Evolutionary conservation across 228 moss, liverwort and hornwort species (phyloP).

Genomic region (Sphagnum fallax): DNA sequence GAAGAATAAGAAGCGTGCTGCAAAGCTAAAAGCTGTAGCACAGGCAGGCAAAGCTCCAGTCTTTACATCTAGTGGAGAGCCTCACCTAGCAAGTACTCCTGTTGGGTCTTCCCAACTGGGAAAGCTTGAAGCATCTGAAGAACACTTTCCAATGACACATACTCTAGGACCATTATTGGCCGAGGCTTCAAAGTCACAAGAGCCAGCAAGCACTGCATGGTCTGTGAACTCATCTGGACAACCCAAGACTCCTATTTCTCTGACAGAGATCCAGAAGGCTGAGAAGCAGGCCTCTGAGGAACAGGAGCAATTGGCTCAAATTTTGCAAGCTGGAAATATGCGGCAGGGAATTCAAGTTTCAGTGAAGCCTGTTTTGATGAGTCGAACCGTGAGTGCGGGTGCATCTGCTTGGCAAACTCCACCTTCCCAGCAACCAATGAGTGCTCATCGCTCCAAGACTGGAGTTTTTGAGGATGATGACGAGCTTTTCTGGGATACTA

Average conservation of each 20-base stretch:
- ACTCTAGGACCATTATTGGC: slow-evolving; percentile 78
- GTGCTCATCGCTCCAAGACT: slow-evolving; percentile 63
- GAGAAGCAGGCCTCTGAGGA: slow-evolving; percentile 88
- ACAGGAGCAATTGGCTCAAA: slow-evolving; percentile 70
- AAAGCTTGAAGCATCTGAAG: slow-evolving; percentile 54
- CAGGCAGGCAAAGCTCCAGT: slow-evolving; percentile 34
- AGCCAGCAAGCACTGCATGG: slow-evolving; percentile 64
- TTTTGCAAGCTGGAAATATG: slow-evolving; percentile 42
- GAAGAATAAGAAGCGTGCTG: slow-evolving; percentile 94
- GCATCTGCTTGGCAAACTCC: slow-evolving; percentile 86
- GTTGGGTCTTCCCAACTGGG: slow-evolving; percentile 17
- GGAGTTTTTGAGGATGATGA: slow-evolving; percentile 97
- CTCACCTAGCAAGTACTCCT: slow-evolving; percentile 31
- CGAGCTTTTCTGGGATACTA: slow-evolving; percentile 97
- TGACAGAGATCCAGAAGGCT: slow-evolving; percentile 96
- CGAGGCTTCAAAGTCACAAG: slow-evolving; percentile 63
- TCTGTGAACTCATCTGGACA: slow-evolving; percentile 64
- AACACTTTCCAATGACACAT: slow-evolving; percentile 34
- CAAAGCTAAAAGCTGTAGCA: slow-evolving; percentile 69
- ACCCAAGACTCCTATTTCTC: slow-evolving; percentile 58
- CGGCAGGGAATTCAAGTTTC: slow-evolving; percentile 28
- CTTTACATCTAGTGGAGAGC: slow-evolving; percentile 37
- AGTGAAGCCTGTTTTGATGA: slow-evolving; percentile 71
- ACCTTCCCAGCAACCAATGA: slow-evolving; percentile 37
- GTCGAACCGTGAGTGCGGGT: slow-evolving; percentile 80